A percentile compares a stretch with the other conserved stretches of the same genome.
These are phyloP conservation scores for Candida easanensis DNA, from an alignment of 805 yeast species.

Conservation along the genomic window DNA sequence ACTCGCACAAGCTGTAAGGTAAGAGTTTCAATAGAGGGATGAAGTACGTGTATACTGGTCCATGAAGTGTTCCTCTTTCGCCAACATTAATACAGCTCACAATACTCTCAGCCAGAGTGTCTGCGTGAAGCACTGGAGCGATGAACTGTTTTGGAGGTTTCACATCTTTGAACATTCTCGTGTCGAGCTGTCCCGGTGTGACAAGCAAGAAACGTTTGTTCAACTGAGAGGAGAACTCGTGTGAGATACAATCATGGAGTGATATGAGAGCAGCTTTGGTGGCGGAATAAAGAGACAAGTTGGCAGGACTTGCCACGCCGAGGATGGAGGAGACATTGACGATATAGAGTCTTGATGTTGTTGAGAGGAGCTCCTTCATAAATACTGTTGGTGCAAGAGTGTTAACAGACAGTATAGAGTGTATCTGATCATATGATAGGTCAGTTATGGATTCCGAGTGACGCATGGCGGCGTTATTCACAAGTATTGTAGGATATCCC, in stretches of 20 bases:
- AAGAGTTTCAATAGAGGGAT: conserved; percentile 65
- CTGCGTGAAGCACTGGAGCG: conserved; percentile 75
- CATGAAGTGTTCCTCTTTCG: conserved; percentile 62
- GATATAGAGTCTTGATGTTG: conserved; percentile 58
- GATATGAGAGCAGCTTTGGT: conserved; percentile 83
- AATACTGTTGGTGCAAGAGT: conserved; percentile 63
- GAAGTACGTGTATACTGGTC: conserved; percentile 72
- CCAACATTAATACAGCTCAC: conserved; percentile 57
- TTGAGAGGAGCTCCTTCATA: conserved; percentile 61
- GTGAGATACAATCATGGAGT: conserved; percentile 76
- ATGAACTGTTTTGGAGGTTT: conserved; percentile 67
- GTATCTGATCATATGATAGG: conserved; percentile 50
- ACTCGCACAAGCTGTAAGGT: conserved; percentile 54
- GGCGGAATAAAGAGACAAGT: conserved; percentile 77
- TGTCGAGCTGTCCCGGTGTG: conserved; percentile 81
- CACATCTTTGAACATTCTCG: conserved; percentile 73
- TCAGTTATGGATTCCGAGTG: conserved; percentile 49
- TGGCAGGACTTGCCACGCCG: conserved; percentile 79
- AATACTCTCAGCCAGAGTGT: conserved; percentile 53
- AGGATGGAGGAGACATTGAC: conserved; percentile 77
- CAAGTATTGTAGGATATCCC: conserved; percentile 59
- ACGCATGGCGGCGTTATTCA: conserved; percentile 84
- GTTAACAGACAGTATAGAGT: conserved; percentile 58
- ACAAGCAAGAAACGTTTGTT: conserved; percentile 72
- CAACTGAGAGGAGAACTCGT: conserved; percentile 52